A percentile compares a stretch with the other conserved stretches of the same genome.
Evolutionary conservation across 108 stramenopile species (phyloP).

Genomic region (Cyclotella choctawhatcheeana): DNA sequence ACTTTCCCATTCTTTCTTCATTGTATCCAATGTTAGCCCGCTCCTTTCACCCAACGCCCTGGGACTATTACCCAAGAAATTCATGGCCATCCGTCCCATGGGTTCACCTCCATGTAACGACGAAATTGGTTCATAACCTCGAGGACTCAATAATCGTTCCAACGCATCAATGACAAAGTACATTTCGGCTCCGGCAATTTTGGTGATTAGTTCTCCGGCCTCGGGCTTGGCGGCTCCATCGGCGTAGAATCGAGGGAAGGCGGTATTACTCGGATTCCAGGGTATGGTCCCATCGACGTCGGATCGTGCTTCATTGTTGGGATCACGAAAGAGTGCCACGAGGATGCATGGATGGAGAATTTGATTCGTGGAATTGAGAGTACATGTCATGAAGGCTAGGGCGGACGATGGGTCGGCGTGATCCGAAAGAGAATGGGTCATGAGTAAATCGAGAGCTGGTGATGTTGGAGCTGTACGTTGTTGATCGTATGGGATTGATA

Average conservation of each 20-base stretch:
- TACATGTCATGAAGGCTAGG: conserved; percentile 51
- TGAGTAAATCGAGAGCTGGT: conserved; percentile 33
- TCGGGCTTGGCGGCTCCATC: conserved; percentile 52
- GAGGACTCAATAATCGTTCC: conserved; percentile 41
- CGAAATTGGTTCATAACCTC: conserved; percentile 52
- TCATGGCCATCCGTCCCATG: conserved; percentile 45
- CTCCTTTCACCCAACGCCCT: conserved; percentile 48
- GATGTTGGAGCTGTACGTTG: conserved; percentile 22
- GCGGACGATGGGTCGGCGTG: conserved; percentile 51
- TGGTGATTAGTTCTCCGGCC: conserved; percentile 51
- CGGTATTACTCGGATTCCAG: conserved; percentile 44
- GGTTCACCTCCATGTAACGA: conserved; percentile 60
- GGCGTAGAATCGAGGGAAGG: conserved; percentile 53
- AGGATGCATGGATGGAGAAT: conserved; percentile 59
- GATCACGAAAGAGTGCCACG: conserved; percentile 46
- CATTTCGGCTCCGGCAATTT: conserved; percentile 59
- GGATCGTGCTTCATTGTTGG: conserved; percentile 15
- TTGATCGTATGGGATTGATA: background rate
- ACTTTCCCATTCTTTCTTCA: conserved; percentile 40
- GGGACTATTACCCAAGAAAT: conserved; percentile 47
- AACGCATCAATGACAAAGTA: conserved; percentile 57
- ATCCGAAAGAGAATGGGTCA: conserved; percentile 51
- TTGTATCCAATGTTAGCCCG: conserved; percentile 30
- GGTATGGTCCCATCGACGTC: conserved; percentile 44
- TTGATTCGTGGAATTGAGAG: conserved; percentile 58